Evolutionary conservation across 177 flowering plant species (phyloP).

Genomic region (Vitis hybrid): DNA sequence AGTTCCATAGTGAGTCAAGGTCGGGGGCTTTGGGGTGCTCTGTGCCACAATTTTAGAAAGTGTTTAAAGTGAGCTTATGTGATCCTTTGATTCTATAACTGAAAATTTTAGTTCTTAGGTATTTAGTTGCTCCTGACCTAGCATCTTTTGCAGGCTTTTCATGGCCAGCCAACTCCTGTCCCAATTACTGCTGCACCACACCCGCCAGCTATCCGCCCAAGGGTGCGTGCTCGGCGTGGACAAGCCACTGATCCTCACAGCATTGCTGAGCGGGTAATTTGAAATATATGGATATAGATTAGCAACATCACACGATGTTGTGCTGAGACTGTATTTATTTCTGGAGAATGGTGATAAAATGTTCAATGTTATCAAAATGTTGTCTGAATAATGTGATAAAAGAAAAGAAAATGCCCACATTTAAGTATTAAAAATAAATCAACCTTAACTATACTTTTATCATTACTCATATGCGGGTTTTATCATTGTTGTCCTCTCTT

Average conservation of each 20-base stretch:
- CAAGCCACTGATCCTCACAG: constrained; percentile 90
- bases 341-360: background rate
- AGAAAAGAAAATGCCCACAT: too few relatives aligned
- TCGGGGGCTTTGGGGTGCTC: background rate
- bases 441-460: background rate
- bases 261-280: constrained; percentile 73
- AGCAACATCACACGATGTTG: too few relatives aligned
- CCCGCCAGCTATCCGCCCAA: constrained; percentile 61
- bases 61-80: background rate
- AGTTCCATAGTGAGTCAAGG: background rate
- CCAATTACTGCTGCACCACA: constrained; percentile 44
- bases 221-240: constrained; percentile 79
- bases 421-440: background rate
- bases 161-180: constrained; percentile 43
- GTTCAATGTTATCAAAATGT: background rate
- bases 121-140: background rate
- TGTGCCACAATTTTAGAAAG: background rate
- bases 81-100: background rate
- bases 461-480: background rate
- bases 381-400: background rate
- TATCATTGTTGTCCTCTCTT: too few relatives aligned
- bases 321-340: background rate
- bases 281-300: background rate
- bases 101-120: background rate
- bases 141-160: constrained; percentile 41